Evolutionary conservation across 257 asterid species (phyloP).

Genomic region (Solanum ossicruentum): DNA sequence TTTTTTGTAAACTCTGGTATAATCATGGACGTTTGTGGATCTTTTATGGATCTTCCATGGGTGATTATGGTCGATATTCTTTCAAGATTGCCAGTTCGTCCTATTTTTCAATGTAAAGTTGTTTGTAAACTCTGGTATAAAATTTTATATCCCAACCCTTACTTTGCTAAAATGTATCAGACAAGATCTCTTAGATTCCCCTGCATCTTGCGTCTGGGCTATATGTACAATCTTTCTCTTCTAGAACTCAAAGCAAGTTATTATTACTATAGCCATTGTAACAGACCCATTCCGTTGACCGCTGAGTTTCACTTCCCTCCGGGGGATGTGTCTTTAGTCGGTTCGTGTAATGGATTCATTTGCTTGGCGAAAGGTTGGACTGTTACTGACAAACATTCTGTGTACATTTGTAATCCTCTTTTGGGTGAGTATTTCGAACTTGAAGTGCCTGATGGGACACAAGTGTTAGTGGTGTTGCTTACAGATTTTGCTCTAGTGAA

Average conservation of each 20-base stretch:
- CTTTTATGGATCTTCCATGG: background rate
- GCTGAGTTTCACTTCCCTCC: background rate
- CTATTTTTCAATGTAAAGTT: background rate
- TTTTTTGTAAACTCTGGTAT: too few relatives aligned
- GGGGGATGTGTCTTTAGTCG: background rate
- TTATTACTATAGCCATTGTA: background rate
- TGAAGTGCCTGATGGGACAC: background rate
- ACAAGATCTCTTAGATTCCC: background rate
- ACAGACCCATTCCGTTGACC: background rate
- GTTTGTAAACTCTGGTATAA: background rate
- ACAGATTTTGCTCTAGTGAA: too few relatives aligned
- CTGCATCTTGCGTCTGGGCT: background rate
- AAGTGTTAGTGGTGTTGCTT: background rate
- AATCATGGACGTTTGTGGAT: too few relatives aligned
- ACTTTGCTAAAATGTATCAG: background rate
- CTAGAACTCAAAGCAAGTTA: background rate
- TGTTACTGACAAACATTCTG: background rate
- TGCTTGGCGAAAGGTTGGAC: background rate
- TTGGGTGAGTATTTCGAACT: background rate
- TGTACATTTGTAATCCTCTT: background rate
- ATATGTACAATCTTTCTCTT: accelerated
- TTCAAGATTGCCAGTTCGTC: background rate
- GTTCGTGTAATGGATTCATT: background rate
- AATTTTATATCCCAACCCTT: background rate
- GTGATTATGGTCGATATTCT: background rate